Evolutionary conservation across 2,329 filamentous ascomycete species (phyloP).

Genomic region (Penicillium sp.): DNA sequence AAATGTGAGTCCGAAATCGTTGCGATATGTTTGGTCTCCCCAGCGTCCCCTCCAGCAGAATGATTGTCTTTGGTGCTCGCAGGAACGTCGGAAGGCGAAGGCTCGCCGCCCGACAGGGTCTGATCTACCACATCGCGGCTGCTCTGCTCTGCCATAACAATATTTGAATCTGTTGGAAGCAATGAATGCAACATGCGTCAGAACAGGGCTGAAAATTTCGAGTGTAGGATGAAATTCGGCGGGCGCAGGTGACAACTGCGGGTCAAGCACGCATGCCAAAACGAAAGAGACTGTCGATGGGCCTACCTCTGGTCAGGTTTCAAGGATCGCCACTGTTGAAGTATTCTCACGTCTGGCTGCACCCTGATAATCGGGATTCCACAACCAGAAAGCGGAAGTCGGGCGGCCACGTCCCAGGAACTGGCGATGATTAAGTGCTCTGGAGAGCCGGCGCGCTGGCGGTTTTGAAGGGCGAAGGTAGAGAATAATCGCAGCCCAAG

Average conservation of each 20-base stretch:
- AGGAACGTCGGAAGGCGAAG: constrained; percentile 60
- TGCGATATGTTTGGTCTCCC: constrained; percentile 39
- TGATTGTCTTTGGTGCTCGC: constrained; percentile 52
- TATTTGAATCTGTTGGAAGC: constrained; percentile 44
- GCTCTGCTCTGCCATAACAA: constrained; percentile 69
- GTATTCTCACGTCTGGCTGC: constrained; percentile 31
- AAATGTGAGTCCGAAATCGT: constrained; percentile 28
- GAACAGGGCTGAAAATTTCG: constrained; percentile 17
- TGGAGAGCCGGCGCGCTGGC: constrained; percentile 13
- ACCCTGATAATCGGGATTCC: constrained; percentile 30
- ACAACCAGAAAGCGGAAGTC: constrained; percentile 27
- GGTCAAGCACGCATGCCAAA: constrained; percentile 12
- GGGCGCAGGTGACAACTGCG: constrained; percentile 10
- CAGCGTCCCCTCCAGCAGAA: constrained; percentile 48
- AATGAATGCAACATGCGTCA: constrained; percentile 32
- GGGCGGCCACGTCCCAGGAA: constrained; percentile 23
- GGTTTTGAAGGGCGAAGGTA: constrained; percentile 19
- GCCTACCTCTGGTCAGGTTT: constrained; percentile 42
- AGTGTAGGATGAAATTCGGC: constrained; percentile 15
- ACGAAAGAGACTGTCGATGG: constrained; percentile 16
- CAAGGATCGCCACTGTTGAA: constrained; percentile 41
- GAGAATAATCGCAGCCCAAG: constrained; percentile 22
- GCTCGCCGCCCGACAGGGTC: constrained; percentile 60
- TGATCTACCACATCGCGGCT: constrained; percentile 67
- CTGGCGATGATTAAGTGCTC: constrained; percentile 15